Base-by-base conservation (phyloP, 2,329 filamentous ascomycete genomes). In the Nemania sp. region DNA sequence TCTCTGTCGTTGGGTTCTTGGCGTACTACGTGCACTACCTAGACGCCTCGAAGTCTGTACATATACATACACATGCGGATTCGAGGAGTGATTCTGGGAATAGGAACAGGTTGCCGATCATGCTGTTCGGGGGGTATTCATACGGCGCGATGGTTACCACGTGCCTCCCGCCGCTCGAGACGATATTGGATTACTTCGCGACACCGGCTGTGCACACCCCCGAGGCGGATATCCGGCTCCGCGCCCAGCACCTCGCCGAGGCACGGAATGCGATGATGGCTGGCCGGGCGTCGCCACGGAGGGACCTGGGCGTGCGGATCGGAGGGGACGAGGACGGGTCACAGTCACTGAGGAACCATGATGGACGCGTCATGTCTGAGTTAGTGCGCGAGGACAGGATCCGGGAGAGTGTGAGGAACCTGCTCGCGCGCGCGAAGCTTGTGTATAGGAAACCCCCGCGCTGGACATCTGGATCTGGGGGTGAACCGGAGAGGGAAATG, bases 111-210 rank as follows among this genome's bases (percentile, higher is more conserved):
- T 20, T 56, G 2, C 73, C 71, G 1, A 80, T 79, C 2, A 63
- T 83, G 55, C 76, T 90, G 2, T 74, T 97, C 5, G 91, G 87
- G 1, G 94, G 94, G 13, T 98, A 98, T 78, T 97, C 94, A 0
- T 98, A 98, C 78, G 96, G 96, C 51, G 93, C 93, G 4, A 87
- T 97, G 76, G 88, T 98, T 45, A 89, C 93, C 1, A 89, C 87
- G 0, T 89, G 91, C 65, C 85, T 97, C 0, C 93, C 93, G 0
- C 83, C 89, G 0, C 80, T 90, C 41, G 78, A 82, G 11, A 79
- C 83, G 0, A 87, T 97, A 29, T 79, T 93, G 26, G 78, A 84
- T 1, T 80, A 86, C 0, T 93, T 96, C 72, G 76, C 80, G 7
- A 77, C 80, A 0, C 86, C 88, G 0, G 71, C 80, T 2, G 74